Evolutionary conservation across 805 yeast species (phyloP), one percentile per base, ranked within the genome.

Genomic region (Metschnikowia orientalis): DNA sequence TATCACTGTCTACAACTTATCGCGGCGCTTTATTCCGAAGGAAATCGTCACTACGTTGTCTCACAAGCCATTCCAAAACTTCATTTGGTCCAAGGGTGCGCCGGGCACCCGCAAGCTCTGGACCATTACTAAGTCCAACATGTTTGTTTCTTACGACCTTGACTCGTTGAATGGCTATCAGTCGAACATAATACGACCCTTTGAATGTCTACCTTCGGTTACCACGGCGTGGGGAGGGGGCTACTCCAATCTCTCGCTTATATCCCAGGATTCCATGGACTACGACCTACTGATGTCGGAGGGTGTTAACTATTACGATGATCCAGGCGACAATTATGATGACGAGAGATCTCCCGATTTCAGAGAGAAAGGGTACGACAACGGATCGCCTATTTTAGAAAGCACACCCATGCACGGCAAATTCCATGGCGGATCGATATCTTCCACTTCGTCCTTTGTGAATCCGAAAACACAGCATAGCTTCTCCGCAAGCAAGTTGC

Each of bases 11-110:
- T 86, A 84, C 71, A 79, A 78, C 26, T 63, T 86, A 31, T 69
- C 70, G 22, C 65, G 95, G 42, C 83, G 79, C 44, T 81, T 72
- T 50, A 72, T 88, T 14, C 95, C 97, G 1, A 68, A 70, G 7
- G 87, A 81, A n/a, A 51, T 85, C 6, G 53, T 68, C 6, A 77
- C 79, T 64, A 66, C 73, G 18, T 59, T 69, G 18, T 69, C 76
- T 1, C 43, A 46, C 11, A 63, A 57, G 32, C 66, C 71, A 1
- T 53, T 62, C 34, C 70, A 57, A 34, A 66, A 65, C 45, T 66
- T 66, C 40, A 52, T 61, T 7, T 66, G 72, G 72, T 61, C 67
- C n/a, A 38, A 41, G 12, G 53, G 54, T 34, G 31, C 48, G 5
- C 26, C 34, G 5, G 40, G 34, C 6, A 38, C 37, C 5, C 47